These are phyloP conservation scores for Litchi chinensis DNA, from an alignment of 345 rosid species.

Conservation along the genomic window DNA sequence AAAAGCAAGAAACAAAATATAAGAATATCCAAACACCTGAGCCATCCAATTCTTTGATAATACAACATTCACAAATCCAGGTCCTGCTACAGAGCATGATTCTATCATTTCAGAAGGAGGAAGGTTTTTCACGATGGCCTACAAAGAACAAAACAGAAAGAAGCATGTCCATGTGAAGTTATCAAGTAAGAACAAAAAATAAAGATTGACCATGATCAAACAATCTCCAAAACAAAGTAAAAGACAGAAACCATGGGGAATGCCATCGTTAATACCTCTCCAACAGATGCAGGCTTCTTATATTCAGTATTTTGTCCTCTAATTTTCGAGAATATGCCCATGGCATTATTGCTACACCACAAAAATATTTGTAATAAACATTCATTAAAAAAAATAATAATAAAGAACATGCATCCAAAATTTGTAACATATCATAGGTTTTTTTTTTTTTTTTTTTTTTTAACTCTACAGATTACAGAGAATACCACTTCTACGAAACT, in stretches of 20 bases:
- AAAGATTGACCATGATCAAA: not conserved
- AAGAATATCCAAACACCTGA: slow-evolving; percentile 49
- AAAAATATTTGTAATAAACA: not conserved
- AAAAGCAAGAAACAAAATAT: not conserved
- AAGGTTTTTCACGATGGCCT: slow-evolving; percentile 78
- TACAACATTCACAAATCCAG: slow-evolving; percentile 85
- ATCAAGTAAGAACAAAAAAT: not conserved
- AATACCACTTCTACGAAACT: slow-evolving; percentile 6
- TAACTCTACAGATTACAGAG: slow-evolving; percentile 2
- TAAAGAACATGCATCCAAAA: not conserved
- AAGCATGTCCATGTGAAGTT: not conserved
- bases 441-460: not conserved
- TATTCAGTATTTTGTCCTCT: slow-evolving; percentile 69
- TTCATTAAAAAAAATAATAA: not conserved
- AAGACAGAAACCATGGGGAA: not conserved
- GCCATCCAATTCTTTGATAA: slow-evolving; percentile 83
- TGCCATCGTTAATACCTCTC: slow-evolving; percentile 52
- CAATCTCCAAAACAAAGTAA: not conserved
- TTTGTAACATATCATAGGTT: not conserved
- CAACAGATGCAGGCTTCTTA: slow-evolving; percentile 80
- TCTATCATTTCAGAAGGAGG: slow-evolving; percentile 83
- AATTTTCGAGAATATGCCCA: slow-evolving; percentile 75
- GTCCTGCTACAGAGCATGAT: slow-evolving; percentile 85
- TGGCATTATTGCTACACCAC: slow-evolving; percentile 80
- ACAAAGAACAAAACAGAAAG: slow-evolving; percentile 19